Evolutionary conservation across 2,329 filamentous ascomycete species (phyloP).

Genomic region (Xylogone sp.): DNA sequence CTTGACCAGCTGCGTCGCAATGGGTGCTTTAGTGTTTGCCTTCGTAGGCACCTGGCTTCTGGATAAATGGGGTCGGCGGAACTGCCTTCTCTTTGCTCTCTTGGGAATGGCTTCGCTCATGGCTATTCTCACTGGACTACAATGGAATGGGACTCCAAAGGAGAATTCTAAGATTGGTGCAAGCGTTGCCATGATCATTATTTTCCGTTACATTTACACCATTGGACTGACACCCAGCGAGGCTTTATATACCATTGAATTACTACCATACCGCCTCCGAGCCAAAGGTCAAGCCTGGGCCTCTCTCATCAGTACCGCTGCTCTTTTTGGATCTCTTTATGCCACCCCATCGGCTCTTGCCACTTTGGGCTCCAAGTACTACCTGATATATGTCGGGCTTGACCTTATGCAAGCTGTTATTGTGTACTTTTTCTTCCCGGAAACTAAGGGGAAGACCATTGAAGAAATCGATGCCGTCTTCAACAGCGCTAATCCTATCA

Average conservation of each 20-base stretch:
- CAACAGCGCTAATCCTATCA: neutral
- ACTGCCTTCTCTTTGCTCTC: slow-evolving; percentile 27
- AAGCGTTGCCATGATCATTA: neutral
- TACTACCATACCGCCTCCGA: slow-evolving; percentile 33
- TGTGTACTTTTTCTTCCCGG: slow-evolving; percentile 26
- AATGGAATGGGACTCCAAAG: neutral
- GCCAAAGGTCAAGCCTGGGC: slow-evolving; percentile 34
- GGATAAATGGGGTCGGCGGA: neutral
- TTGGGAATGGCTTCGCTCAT: slow-evolving; percentile 5
- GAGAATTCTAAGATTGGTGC: neutral
- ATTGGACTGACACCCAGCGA: neutral
- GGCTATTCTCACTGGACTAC: neutral
- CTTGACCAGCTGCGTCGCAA: neutral
- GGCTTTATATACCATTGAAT: slow-evolving; percentile 36
- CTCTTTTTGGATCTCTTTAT: slow-evolving; percentile 24
- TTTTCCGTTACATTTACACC: neutral
- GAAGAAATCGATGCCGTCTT: slow-evolving; percentile 30
- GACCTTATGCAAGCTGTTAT: slow-evolving; percentile 5
- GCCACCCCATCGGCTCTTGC: slow-evolving; percentile 35
- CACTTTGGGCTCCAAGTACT: slow-evolving; percentile 33
- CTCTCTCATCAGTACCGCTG: neutral
- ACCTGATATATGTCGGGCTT: slow-evolving; percentile 32
- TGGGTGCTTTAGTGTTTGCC: neutral
- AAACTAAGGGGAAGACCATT: slow-evolving; percentile 34
- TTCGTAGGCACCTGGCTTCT: neutral